Conservation (phyloP, 73 alveolate species). For the Tetrahymena borealis region DNA sequence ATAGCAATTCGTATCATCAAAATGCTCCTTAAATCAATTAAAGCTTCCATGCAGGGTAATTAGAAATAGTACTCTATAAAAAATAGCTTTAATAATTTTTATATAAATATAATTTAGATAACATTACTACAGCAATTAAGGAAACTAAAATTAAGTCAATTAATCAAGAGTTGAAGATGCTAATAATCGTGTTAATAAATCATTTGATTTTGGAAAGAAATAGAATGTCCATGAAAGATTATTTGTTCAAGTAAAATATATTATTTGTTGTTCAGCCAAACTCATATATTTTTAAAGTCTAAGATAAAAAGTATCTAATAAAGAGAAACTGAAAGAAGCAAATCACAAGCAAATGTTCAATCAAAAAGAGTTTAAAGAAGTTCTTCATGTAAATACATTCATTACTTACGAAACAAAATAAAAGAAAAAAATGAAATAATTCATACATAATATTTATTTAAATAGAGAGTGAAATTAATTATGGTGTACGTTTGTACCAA, state of each 20-base stretch:
- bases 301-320: not conserved
- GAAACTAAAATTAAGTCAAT: not conserved
- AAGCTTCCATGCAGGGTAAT: not conserved
- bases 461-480: not conserved
- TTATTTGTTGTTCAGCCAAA: too few relatives aligned
- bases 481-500: not conserved
- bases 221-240: not conserved
- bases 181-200: not conserved
- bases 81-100: too few relatives aligned
- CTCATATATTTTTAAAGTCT: too few relatives aligned
- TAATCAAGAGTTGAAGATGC: not conserved
- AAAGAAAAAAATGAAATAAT: too few relatives aligned
- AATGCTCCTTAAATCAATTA: not conserved
- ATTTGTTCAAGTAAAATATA: too few relatives aligned
- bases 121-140: not conserved
- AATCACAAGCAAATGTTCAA: not conserved
- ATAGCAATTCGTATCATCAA: not conserved
- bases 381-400: not conserved
- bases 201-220: not conserved
- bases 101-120: not conserved
- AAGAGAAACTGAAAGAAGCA: not conserved
- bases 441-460: too few relatives aligned
- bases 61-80: not conserved
- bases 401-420: too few relatives aligned
- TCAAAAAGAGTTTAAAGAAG: not conserved